phyloP scores from a whole-genome alignment of 176 grass and related monocot species.

The Carex kokanica region DNA sequence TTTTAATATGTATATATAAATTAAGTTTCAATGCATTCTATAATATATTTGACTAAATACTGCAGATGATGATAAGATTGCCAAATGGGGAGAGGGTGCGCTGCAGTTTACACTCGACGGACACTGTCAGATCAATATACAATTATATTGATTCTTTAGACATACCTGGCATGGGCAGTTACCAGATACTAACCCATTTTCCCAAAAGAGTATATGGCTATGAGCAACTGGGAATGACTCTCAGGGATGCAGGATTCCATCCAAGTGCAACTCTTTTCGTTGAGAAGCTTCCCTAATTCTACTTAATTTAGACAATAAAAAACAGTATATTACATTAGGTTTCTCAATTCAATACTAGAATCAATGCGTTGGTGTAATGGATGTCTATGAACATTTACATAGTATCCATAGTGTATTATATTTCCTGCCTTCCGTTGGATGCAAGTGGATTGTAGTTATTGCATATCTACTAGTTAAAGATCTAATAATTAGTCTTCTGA shows the following conservation, averaged over 20 bases:
- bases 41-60: neutral
- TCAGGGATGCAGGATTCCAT: constrained; percentile 62
- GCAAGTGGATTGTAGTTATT: neutral
- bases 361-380: neutral
- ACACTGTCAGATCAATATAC: constrained; percentile 56
- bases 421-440: neutral
- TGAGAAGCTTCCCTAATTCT: constrained; percentile 35
- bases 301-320: neutral
- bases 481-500: constrained; percentile 1
- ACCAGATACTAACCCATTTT: constrained; percentile 46
- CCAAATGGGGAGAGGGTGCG: constrained; percentile 57
- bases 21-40: neutral
- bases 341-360: neutral
- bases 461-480: neutral
- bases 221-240: constrained; percentile 48
- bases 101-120: constrained; percentile 41
- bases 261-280: constrained; percentile 59
- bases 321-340: neutral
- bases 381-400: neutral
- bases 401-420: neutral
- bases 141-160: constrained; percentile 38
- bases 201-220: constrained; percentile 56
- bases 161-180: constrained; percentile 46
- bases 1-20: neutral
- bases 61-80: constrained; percentile 73